Conservation (phyloP, 176 grass and related monocot genomes). For the Sorghum bicolor region DNA sequence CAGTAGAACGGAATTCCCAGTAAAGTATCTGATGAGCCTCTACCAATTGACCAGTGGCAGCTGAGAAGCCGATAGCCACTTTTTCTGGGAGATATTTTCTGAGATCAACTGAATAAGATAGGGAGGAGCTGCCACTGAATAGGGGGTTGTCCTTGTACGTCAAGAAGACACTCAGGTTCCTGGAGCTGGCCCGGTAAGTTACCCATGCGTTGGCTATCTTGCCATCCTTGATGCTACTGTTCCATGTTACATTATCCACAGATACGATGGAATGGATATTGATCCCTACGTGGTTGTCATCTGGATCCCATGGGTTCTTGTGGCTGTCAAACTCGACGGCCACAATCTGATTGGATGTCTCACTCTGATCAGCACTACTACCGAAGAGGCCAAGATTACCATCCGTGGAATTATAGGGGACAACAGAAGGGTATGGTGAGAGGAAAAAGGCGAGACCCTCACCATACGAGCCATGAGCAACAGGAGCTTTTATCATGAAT, state of each 20-base stretch:
- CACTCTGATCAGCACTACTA: not conserved
- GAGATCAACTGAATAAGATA: conserved; percentile 47
- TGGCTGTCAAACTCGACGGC: conserved; percentile 66
- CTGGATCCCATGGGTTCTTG: conserved; percentile 41
- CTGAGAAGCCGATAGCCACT: conserved; percentile 58
- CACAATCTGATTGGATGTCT: conserved; percentile 25
- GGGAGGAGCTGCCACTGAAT: conserved; percentile 28
- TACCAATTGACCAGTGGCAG: conserved; percentile 36
- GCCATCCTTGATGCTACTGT: conserved; percentile 45
- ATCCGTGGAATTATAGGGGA: conserved; percentile 27
- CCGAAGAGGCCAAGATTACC: conserved; percentile 52
- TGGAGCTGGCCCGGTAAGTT: conserved; percentile 52
- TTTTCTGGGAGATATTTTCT: conserved; percentile 36
- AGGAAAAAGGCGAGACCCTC: conserved; percentile 69
- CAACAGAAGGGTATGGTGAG: conserved; percentile 42
- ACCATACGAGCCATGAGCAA: not conserved
- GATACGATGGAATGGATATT: conserved; percentile 48
- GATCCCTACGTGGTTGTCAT: conserved; percentile 55
- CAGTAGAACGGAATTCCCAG: conserved; percentile 65
- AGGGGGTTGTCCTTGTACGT: conserved; percentile 39
- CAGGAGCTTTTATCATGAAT: conserved; percentile 41
- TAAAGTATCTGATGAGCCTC: conserved; percentile 59
- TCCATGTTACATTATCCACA: conserved; percentile 22
- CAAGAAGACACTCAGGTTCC: conserved; percentile 58
- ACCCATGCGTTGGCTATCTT: conserved; percentile 48